Percentiles rank a stretch among this genome's conserved stretches.
These are phyloP conservation scores for Aegilops speltoides DNA, from an alignment of 176 grass and related monocot genomes.

Conservation along the genomic window DNA sequence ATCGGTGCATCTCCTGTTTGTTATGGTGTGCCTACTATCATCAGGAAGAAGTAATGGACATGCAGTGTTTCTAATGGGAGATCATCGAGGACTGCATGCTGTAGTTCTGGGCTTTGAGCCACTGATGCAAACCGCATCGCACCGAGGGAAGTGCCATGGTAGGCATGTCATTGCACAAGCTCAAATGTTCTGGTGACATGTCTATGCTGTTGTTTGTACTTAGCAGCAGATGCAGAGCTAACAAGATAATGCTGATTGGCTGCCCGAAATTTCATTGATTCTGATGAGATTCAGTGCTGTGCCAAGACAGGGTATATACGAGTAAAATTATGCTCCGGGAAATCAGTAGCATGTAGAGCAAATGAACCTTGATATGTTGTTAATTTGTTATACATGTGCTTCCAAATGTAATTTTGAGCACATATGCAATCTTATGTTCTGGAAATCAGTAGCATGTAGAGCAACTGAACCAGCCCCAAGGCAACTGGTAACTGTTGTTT, in stretches of 20 bases:
- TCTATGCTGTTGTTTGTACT: background rate
- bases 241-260: background rate
- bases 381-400: background rate
- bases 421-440: constrained; percentile 8
- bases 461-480: background rate
- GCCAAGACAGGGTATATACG: background rate
- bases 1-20: constrained; percentile 88
- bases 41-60: constrained; percentile 43
- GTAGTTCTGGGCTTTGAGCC: background rate
- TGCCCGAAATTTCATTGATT: background rate
- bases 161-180: background rate
- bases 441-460: constrained; percentile 15
- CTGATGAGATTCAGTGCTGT: background rate
- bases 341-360: background rate
- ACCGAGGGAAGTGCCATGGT: background rate
- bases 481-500: background rate
- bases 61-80: background rate
- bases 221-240: background rate
- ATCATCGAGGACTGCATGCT: background rate
- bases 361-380: background rate
- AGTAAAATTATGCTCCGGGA: background rate
- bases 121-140: background rate
- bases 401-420: constrained; percentile 22
- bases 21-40: constrained; percentile 79
- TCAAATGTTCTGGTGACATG: background rate